Evolutionary conservation across 73 alveolate species (phyloP).

Genomic region (Tetrahymena malaccensis): DNA sequence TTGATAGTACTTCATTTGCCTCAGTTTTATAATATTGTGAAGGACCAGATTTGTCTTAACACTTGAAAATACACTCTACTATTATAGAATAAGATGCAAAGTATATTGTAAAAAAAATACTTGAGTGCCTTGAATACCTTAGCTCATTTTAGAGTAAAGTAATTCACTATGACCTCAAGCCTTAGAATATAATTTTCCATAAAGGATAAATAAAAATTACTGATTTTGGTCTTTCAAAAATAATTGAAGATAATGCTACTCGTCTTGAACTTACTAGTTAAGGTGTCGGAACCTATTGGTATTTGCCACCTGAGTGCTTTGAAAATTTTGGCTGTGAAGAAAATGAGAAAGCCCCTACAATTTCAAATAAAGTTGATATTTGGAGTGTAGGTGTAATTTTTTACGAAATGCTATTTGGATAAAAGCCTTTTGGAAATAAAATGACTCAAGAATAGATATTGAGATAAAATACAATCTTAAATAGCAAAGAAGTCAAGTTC

Average conservation of each 20-base stretch:
- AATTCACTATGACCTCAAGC: conserved; percentile 86
- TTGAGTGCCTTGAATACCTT: conserved; percentile 73
- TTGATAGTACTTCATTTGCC: conserved; percentile 81
- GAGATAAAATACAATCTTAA: conserved; percentile 20
- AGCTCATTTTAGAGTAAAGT: conserved; percentile 67
- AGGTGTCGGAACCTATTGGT: conserved; percentile 92
- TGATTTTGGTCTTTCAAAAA: conserved; percentile 83
- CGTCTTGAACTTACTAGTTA: conserved; percentile 72
- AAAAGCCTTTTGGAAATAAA: conserved; percentile 48
- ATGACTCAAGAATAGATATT: conserved; percentile 22
- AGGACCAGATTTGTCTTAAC: conserved; percentile 75
- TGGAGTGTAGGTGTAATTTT: conserved; percentile 58
- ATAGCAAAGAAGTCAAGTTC: conserved; percentile 14
- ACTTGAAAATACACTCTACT: conserved; percentile 59
- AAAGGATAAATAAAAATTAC: conserved; percentile 73
- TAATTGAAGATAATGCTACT: conserved; percentile 65
- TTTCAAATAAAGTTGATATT: conserved; percentile 45
- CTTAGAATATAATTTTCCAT: conserved; percentile 76
- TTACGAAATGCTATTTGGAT: conserved; percentile 49
- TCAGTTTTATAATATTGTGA: conserved; percentile 73
- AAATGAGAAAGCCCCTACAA: conserved; percentile 44
- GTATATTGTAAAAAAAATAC: conserved; percentile 61
- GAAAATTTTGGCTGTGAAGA: conserved; percentile 49
- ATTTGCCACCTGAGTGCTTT: conserved; percentile 86
- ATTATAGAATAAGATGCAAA: conserved; percentile 87